Evolutionary conservation across 768 basidiomycete species (phyloP).

Genomic region (Austroboletus festivus): DNA sequence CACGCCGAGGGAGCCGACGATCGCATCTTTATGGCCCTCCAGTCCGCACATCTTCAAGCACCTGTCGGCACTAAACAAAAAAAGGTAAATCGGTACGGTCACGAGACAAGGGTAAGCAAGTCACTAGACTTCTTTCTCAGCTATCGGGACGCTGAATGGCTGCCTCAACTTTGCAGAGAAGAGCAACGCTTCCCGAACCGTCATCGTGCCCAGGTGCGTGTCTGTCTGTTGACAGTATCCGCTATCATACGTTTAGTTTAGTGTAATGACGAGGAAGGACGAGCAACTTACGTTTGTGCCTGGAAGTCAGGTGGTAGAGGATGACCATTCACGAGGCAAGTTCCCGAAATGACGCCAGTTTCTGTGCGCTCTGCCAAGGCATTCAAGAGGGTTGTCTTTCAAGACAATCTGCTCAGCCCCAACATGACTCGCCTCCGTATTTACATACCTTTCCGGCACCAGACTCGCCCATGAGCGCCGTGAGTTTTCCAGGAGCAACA

Average conservation of each 20-base stretch:
- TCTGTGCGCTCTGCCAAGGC: slow-evolving; percentile 42
- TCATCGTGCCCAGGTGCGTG: slow-evolving; percentile 69
- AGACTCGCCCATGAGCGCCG: slow-evolving; percentile 71
- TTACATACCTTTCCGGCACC: slow-evolving; percentile 43
- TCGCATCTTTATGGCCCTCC: slow-evolving; percentile 60
- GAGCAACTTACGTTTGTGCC: slow-evolving; percentile 46
- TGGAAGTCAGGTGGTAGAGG: slow-evolving; percentile 46
- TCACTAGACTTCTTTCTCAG: slow-evolving; percentile 80
- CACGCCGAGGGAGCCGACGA: slow-evolving; percentile 63
- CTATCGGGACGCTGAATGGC: slow-evolving; percentile 55
- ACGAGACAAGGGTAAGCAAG: background rate
- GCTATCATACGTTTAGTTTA: slow-evolving; percentile 28
- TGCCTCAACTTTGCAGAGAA: slow-evolving; percentile 83
- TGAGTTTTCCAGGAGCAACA: slow-evolving; percentile 77
- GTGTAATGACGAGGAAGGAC: background rate
- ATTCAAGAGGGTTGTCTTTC: slow-evolving; percentile 48
- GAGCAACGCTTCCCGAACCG: slow-evolving; percentile 75
- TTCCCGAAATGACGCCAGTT: slow-evolving; percentile 39
- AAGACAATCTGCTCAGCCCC: background rate
- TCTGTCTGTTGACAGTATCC: slow-evolving; percentile 89
- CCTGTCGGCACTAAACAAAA: slow-evolving; percentile 43
- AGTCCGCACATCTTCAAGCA: slow-evolving; percentile 63
- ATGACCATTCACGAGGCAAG: slow-evolving; percentile 45
- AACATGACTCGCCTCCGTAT: background rate
- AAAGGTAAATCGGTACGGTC: background rate